Evolutionary conservation across 2,329 filamentous ascomycete genomes (phyloP), one percentile per base, ranked within the genome.

Genomic region (Davidsoniella australis): DNA sequence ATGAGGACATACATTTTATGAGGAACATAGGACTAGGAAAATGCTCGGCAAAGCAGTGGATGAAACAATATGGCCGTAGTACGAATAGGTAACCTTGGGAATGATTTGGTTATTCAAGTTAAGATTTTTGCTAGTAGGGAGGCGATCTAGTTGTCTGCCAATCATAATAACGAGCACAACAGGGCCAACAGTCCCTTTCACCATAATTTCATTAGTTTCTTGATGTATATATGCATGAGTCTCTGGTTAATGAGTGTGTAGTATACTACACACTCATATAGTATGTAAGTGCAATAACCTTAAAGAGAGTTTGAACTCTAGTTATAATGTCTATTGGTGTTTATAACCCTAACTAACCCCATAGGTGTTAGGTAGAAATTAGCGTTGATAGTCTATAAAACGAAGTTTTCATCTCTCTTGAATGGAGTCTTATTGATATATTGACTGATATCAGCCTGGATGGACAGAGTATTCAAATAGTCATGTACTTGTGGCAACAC

Each of bases 401-500:
- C 8, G n/a, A 52, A 52, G 5, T 26, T 42, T 1, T 58, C 55
- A 29, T 64, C 56, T 12, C 68, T 57, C 39, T 57, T 58, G 55
- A 80, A 80, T 0, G 75, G 74, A 5, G 61, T 57, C 5, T 56
- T 59, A 24, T 68, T 66, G 33, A 83, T 75, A 55, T 71, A 82
- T 7, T 69, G 64, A 57, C 79, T 83, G 23, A 86, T 69, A 57
- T 87, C 74, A 2, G 59, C 58, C 59, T 78, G 71, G 52, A 63
- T 62, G 44, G 69, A 67, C 17, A 79, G 64, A 12, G 62, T 55
- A 54, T 80, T 78, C 36, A 82, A 57, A 56, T 78, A 80, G 55
- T 79, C 72, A 57, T 78, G 75, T 2, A 81, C 73, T 55, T 73
- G 69, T 0, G 72, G 71, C 46, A 81, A 59, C 7, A 80, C 66